Base-by-base conservation (phyloP, 148 eudicot genomes). In the Selenicereus undatus region DNA sequence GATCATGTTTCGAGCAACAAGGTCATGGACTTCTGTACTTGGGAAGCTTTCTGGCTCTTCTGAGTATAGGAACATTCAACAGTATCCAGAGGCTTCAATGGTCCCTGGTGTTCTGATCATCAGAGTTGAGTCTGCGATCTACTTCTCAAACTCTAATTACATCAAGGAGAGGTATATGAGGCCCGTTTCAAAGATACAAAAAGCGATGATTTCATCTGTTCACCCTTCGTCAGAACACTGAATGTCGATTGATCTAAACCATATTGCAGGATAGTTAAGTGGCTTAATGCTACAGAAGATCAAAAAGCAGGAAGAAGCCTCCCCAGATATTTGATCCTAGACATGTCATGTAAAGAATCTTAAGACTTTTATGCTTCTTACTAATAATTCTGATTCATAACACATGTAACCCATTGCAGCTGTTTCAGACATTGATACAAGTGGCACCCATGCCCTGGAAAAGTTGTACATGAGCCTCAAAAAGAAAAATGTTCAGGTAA, bases 101-200 rank as follows among this genome's bases (percentile, higher is more conserved):
- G 73, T 79, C 50, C 81, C 81, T 70, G 65, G 75, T 29, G 24
- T 70, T 50, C 29, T 79, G 75, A 71, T 79, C 20, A 26, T 79
- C 74, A 69, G 81, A 52, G 81, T 70, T 79, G 75, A 79, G 58
- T 69, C 75, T 48, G 75, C 81, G 22, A 79, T 79, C 81, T 79
- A 79, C 75, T 79, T 79, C 66, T 70, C 81, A 50, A 79, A 79
- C 64, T 51, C 81, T n/a, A 79, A 50, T 71, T 79, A 70, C 45
- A 79, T 79, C 35, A 71, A 70, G 74, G 81, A 79, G 29, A 69
- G 81, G 75, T 79, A 79, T n/a, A 51, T 26, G 1, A 74, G 11
- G 24, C 51, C 20, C 48, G 27, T n/a, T n/a, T 3, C 68, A 64
- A 64, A 9, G 68, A 64, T n/a, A 29, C 62, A 24, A 64, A 64